Percentiles rank a stretch among this genome's conserved stretches.
Evolutionary conservation across 371 early-diverging fungal species (phyloP).

Genomic region (Mortierella sp.): DNA sequence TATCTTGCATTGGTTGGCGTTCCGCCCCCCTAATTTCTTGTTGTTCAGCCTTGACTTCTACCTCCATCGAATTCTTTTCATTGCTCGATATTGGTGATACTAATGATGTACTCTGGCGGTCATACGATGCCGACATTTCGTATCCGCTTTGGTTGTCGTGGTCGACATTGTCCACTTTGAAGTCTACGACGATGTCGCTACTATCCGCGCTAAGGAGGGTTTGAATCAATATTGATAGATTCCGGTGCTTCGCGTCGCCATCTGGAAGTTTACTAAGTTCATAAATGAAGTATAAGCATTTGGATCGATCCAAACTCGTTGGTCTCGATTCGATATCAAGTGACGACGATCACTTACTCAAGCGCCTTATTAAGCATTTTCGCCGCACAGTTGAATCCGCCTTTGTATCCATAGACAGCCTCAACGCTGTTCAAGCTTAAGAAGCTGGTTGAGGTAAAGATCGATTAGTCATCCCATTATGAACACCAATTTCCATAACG

Average conservation of each 20-base stretch:
- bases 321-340: neutral
- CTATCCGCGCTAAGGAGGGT: neutral
- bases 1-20: neutral
- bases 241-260: neutral
- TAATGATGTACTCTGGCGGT: neutral
- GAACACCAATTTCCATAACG: neutral
- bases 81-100: neutral
- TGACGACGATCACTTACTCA: constrained; percentile 12
- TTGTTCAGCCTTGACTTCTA: neutral
- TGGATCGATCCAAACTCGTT: neutral
- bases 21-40: neutral
- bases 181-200: neutral
- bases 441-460: constrained; percentile 6
- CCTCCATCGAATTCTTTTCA: neutral
- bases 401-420: constrained; percentile 21
- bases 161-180: neutral
- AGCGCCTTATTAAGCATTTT: constrained; percentile 20
- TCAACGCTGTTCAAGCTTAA: constrained; percentile 12
- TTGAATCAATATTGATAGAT: neutral
- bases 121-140: neutral
- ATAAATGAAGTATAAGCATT: neutral
- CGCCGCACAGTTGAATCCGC: constrained; percentile 18
- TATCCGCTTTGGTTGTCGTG: neutral
- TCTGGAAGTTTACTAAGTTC: neutral
- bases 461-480: neutral